Evolutionary conservation across 192 early-diverging fungal genomes (phyloP), one percentile per base, ranked within the genome.

Genomic region (Coemansia sp.): DNA sequence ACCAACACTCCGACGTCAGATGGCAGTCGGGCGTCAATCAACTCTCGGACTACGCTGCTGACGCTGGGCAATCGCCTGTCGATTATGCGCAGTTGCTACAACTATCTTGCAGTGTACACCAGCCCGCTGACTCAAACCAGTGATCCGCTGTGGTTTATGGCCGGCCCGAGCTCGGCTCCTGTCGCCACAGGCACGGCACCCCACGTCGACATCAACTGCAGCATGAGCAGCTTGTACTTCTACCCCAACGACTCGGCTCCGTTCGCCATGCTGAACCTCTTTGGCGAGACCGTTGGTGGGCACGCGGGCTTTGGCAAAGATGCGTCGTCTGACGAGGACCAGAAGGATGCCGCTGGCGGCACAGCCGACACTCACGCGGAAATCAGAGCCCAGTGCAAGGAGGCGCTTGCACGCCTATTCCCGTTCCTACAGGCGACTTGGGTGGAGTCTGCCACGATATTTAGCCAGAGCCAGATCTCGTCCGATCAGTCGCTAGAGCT

Each of bases 391-490:
- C 67, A 60, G 37, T 65, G 74, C 65, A 36, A 15, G 20, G 80
- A 70, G 68, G 51, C 87, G 74, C 35, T 84, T 77, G 40, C 65
- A 19, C 68, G 79, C 39, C 59, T 88, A 45, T 86, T 91, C 51
- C 91, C 90, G 19, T 79, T 91, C 45, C 74, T 95, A 19, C 86
- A 92, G 31, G 90, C 91, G 4, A 68, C 88, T 0, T 95, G 94
- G 94, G 68, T 93, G 20, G 94, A 95, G 64, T 79, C 89, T 29
- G 86, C 88, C 3, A 88, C 94, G 9, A 86, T 91, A 0, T 93
- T 95, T 68, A 81, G 84, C 1, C 60, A 80, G 4, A 74, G 81
- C 2, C 74, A 74, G 1, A 60, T 80, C 3, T 86, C 85, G 22
- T 67, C 73, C 20, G 71, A 79, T n/a, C 77, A 86, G 12, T 81